Base-by-base conservation (phyloP, 225 moss, liverwort and hornwort species). In the Neckera pumila region DNA sequence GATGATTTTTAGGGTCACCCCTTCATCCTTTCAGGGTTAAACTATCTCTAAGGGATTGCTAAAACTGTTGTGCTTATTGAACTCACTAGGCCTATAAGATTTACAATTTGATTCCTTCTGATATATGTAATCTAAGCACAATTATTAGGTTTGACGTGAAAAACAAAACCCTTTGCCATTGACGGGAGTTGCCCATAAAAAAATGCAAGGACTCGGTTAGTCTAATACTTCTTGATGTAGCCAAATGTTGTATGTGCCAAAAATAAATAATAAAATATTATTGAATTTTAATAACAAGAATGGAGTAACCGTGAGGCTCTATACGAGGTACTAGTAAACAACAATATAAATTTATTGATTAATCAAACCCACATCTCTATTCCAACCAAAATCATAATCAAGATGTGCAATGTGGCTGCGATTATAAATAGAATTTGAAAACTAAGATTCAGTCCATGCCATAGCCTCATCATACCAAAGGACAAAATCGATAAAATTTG, bases 171-270 rank as follows among this genome's bases (percentile, higher is more conserved):
- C 6, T 7, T 38, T 38, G 4, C 23, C 7, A 38, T 12, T 23
- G 0, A 2, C 0, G 3, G 1, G 36, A 17, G 8, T 34, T 42
- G 14, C 9, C 1, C 6, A 0, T 10, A 1, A 70, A 4, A 70
- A 42, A 40, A 70, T 25, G 70, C 14, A 42, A 40, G 8, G 4
- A 40, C 4, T 69, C 4, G 7, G 7, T 69, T 12, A 38, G 4
- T 4, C 1, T 38, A 0, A 7, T 22, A 23, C 12, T 69, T 38
- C 14, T 38, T 7, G 1, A 2, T 69, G 38, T 7, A 3, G 4
- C 12, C 40, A 40, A 25, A 70, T 70, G 14, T 4, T 4, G 2
- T 26, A 13, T 9, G 8, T 26, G 3, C 14, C 42, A 25, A 70
- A 70, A 40, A 14, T 7, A 25, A 70, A 40, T 14, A 40, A 7